These are phyloP conservation scores for Dactylellina parvicollis DNA, from an alignment of 2,329 filamentous ascomycete genomes.

Conservation along the genomic window DNA sequence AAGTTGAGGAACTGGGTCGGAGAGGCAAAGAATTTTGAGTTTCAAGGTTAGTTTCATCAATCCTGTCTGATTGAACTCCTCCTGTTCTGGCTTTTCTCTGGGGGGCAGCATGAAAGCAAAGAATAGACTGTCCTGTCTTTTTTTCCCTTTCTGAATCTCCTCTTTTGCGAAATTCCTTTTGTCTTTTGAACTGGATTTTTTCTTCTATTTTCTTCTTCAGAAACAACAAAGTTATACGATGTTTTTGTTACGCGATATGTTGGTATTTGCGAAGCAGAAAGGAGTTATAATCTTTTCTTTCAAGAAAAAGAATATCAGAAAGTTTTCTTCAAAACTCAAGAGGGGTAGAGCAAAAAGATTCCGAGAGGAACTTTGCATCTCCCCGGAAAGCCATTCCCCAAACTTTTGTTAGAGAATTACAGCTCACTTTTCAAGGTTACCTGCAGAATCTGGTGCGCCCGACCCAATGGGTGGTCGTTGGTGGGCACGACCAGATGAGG, in stretches of 20 bases:
- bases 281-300: conserved; percentile 21
- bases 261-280: conserved; percentile 47
- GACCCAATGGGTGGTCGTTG: conserved; percentile 55
- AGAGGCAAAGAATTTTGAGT: conserved; percentile 51
- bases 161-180: conserved; percentile 24
- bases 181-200: conserved; percentile 27
- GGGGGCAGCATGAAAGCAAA: conserved; percentile 29
- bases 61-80: conserved; percentile 10
- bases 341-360: conserved; percentile 34
- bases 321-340: conserved; percentile 31
- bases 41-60: conserved; percentile 50
- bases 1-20: conserved; percentile 73
- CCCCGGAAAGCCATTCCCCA: conserved; percentile 19
- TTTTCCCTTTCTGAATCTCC: conserved; percentile 13
- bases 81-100: conserved; percentile 4
- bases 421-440: conserved; percentile 53
- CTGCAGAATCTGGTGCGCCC: conserved; percentile 52
- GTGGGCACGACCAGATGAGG: conserved; percentile 54
- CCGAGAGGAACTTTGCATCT: conserved; percentile 40
- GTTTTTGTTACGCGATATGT: conserved; percentile 47
- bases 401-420: conserved; percentile 36
- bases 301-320: conserved; percentile 17
- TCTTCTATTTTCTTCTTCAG: background rate
- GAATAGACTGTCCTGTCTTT: conserved; percentile 19
- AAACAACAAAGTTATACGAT: background rate